Evolutionary conservation across 2,329 filamentous ascomycete species (phyloP), one percentile per base, ranked within the genome.

Genomic region (Beauveria sp.): DNA sequence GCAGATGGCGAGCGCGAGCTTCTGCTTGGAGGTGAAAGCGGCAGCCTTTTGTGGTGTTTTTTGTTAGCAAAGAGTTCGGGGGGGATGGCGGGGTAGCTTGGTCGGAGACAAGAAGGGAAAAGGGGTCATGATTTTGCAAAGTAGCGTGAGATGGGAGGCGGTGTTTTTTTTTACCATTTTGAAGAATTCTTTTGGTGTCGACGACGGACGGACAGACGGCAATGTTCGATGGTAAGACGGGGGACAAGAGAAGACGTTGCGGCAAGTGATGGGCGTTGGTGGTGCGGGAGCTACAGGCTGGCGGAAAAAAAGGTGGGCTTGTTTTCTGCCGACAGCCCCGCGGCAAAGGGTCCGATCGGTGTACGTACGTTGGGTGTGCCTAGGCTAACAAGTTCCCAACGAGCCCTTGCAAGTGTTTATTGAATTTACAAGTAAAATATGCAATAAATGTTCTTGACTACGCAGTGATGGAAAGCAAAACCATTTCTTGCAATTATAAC

Each of bases 1-100:
- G 80, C 96, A 91, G 75, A 99, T 93, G 69, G 94, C 91, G 73
- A 99, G 90, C 75, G 94, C 94, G 66, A 99, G 89, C 78, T 92
- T 91, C 84, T 99, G 85, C 75, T 85, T 84, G 62, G 82, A 78
- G 58, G 79, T 78, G 48, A 79, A 75, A 63, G 78, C 64, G 54
- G 70, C 68, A 5, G 34, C 34, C 34, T 37, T 37, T 37, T 37
- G 34, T 14, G 2, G 5, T 37, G 5, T 37, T 5, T 5, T 37
- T 8, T n/a, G 16, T 50, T 50, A 50, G 47, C 47, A 28, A 14
- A 28, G 24, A 10, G 14, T 24, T 48, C 22, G 47, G 44, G 22
- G 10, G n/a, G 22, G 9, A 52, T 37, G 30, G 50, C 28, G 40
- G 53, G 53, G 53, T 46, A 34, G 26, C 50, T 37, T 34, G 18